A percentile compares a stretch with the other conserved stretches of the same genome.
These are phyloP conservation scores for Neckera pumila DNA, from an alignment of 225 moss, liverwort and hornwort genomes.

Conservation along the genomic window DNA sequence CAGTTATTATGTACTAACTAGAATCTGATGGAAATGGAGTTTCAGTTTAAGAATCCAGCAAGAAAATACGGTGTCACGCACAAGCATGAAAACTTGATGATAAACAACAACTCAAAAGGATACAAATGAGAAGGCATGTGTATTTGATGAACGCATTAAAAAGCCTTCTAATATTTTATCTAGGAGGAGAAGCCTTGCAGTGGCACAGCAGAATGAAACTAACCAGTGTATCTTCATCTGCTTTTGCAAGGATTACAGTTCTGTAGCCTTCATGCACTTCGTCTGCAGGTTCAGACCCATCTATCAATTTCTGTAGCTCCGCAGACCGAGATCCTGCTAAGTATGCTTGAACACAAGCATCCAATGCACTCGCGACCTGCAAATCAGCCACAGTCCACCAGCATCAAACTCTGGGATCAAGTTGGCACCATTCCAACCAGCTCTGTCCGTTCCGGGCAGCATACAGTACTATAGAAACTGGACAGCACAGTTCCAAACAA, in stretches of 20 bases:
- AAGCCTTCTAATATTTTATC: background rate
- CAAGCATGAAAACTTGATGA: background rate
- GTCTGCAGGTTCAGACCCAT: constrained; percentile 34
- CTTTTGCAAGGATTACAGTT: constrained; percentile 37
- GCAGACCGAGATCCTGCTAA: constrained; percentile 24
- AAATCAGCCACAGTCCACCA: background rate
- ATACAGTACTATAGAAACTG: background rate
- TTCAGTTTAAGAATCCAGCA: background rate
- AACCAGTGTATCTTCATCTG: constrained; percentile 33
- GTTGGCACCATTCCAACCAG: background rate
- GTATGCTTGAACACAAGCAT: constrained; percentile 43
- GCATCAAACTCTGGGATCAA: background rate
- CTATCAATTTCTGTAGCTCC: constrained; percentile 29
- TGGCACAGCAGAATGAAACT: constrained; percentile 6
- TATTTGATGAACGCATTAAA: background rate
- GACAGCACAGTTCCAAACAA: background rate
- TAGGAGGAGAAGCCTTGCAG: background rate
- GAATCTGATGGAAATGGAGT: background rate
- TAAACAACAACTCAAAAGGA: background rate
- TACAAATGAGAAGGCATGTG: background rate
- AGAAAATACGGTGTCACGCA: background rate
- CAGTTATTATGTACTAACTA: background rate
- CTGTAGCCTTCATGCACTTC: constrained; percentile 26
- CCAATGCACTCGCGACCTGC: constrained; percentile 33
- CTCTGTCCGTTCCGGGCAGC: background rate